Conservation (phyloP, 1,284 basidiomycete genomes). For the Ustilago esculenta region DNA sequence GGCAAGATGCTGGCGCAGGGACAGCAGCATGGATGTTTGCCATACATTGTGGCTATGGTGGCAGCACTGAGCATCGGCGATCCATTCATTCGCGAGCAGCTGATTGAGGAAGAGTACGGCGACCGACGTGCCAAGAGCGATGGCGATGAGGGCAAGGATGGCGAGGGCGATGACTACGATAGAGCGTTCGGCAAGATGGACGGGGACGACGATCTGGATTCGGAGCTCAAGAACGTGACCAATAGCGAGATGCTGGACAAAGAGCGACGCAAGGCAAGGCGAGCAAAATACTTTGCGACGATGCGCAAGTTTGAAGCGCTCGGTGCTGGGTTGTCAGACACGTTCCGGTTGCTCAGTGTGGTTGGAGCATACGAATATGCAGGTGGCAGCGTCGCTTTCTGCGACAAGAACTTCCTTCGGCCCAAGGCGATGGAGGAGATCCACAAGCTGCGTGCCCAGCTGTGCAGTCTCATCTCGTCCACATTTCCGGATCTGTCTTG, state of each 20-base stretch:
- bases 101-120: constrained; percentile 68
- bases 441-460: constrained; percentile 90
- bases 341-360: constrained; percentile 87
- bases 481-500: constrained; percentile 21
- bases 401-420: constrained; percentile 88
- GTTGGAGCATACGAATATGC: constrained; percentile 96
- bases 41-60: constrained; percentile 90
- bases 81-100: constrained; percentile 89
- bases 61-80: constrained; percentile 93
- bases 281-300: constrained; percentile 70
- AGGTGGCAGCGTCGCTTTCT: constrained; percentile 80
- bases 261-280: constrained; percentile 75
- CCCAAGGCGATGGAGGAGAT: constrained; percentile 99
- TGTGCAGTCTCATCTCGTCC: constrained; percentile 66
- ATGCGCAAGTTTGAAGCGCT: constrained; percentile 79
- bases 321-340: constrained; percentile 85
- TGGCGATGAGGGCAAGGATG: constrained; percentile 70
- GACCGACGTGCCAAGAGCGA: constrained; percentile 49
- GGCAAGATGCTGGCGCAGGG: constrained; percentile 94
- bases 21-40: constrained; percentile 87
- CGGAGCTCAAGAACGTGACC: constrained; percentile 69
- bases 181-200: constrained; percentile 68
- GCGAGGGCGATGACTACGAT: constrained; percentile 72
- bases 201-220: constrained; percentile 69
- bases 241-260: constrained; percentile 73